Evolutionary conservation across 1,284 basidiomycete genomes (phyloP), one percentile per base, ranked within the genome.

Genomic region (Austroboletus olivaceoglutinosus): DNA sequence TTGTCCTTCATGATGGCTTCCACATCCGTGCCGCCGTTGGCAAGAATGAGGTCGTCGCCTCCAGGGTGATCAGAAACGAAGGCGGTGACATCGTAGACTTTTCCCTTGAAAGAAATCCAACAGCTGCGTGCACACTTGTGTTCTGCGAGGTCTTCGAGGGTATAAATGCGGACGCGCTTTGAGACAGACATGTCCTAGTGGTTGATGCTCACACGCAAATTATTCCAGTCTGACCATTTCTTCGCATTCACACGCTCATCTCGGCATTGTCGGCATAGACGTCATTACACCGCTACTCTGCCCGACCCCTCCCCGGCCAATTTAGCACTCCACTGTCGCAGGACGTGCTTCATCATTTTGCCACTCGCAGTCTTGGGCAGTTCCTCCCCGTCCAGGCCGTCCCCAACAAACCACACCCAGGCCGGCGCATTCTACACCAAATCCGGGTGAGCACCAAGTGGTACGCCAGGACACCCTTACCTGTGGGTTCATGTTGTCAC

Each of bases 361-460:
- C 91, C 91, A 58, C 90, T 93, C 18, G 86, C 89, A 7, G 91
- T 94, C 74, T 90, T 92, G 1, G 91, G 91, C 12, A 93, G 67
- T 55, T 89, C 85, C 21, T 70, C 65, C 9, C 74, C 70, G 7
- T 71, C 70, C 5, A 78, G 81, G 23, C 85, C 82, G 59, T 89
- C 83, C 18, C 82, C 84, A 1, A 89, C 58, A 55, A 91, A 90
- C 88, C 91, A 93, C 2, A 93, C 82, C 86, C 87, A 92, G 5
- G 76, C 73, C 0, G 91, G 91, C 1, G 86, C 81, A 67, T 86
- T 89, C 86, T 89, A 47, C 13, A 47, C 30, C 37, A 50, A 18
- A n/a, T 29, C 9, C 33, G 42, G 37, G 31, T 56, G 5, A 61
- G 38, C 13, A 12, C n/a, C n/a, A n/a, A n/a, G n/a, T n/a, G n/a